Evolutionary conservation across 495 filamentous ascomycete genomes (phyloP).

Genomic region (Extremus antarcticus): DNA sequence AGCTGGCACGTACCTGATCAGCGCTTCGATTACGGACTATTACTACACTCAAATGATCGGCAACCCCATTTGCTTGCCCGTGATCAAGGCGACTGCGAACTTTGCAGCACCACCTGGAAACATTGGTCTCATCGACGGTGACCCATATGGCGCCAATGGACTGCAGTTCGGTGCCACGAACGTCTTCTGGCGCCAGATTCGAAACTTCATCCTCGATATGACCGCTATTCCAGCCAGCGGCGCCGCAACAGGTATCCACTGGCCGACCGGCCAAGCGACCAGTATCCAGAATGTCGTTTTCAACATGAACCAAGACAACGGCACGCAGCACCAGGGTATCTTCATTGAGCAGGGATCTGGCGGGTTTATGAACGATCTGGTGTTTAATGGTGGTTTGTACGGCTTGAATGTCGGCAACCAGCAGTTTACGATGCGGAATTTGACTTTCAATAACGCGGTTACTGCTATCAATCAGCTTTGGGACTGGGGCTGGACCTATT

Average conservation of each 20-base stretch:
- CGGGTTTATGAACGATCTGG: conserved; percentile 52
- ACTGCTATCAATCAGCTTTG: conserved; percentile 51
- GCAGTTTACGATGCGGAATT: conserved; percentile 69
- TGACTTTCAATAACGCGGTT: conserved; percentile 52
- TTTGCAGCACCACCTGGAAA: conserved; percentile 40
- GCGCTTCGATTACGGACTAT: conserved; percentile 28
- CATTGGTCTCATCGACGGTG: conserved; percentile 50
- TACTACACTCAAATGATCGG: conserved; percentile 32
- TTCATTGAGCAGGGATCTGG: conserved; percentile 70
- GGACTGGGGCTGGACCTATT: conserved; percentile 46
- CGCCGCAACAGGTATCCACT: conserved; percentile 59
- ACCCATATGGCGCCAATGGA: conserved; percentile 22
- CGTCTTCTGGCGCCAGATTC: conserved; percentile 66
- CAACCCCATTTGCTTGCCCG: conserved; percentile 51
- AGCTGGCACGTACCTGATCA: conserved; percentile 37
- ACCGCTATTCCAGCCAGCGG: conserved; percentile 46
- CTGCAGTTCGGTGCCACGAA: conserved; percentile 44
- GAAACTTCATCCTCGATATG: conserved; percentile 67
- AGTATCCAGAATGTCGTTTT: conserved; percentile 72
- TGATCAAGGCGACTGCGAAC: conserved; percentile 51
- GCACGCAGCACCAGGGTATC: conserved; percentile 77
- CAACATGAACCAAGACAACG: conserved; percentile 52
- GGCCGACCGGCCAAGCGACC: conserved; percentile 60
- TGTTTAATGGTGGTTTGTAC: conserved; percentile 61
- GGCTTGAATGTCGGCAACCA: conserved; percentile 63